phyloP scores from a whole-genome alignment of 495 filamentous ascomycete genomes.

The Xylaria castorea region DNA sequence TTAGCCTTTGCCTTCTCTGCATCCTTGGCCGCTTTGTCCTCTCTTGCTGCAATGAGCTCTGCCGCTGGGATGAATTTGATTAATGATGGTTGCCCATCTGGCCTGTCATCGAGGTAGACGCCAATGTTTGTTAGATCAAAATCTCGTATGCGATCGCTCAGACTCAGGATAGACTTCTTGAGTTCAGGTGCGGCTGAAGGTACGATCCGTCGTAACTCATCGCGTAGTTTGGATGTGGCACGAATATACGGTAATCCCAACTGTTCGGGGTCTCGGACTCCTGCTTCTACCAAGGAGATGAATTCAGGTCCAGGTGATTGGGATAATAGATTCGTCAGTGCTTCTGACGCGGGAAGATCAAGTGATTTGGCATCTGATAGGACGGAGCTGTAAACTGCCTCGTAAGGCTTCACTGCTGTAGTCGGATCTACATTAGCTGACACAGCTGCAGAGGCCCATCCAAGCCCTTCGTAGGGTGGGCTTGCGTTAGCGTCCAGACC shows the following conservation, averaged over 20 bases:
- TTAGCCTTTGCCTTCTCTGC: constrained; percentile 64
- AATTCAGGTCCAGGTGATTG: constrained; percentile 52
- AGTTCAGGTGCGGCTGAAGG: constrained; percentile 56
- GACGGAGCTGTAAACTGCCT: constrained; percentile 46
- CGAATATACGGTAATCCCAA: constrained; percentile 69
- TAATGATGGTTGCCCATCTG: constrained; percentile 68
- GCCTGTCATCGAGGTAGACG: constrained; percentile 86
- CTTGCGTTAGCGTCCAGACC: constrained; percentile 77
- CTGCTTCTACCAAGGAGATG: constrained; percentile 44
- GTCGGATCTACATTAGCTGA: constrained; percentile 52
- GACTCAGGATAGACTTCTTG: constrained; percentile 66
- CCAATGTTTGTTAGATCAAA: constrained; percentile 77
- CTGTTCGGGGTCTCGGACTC: constrained; percentile 53
- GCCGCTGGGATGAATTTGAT: constrained; percentile 79
- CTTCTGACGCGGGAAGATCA: constrained; percentile 35
- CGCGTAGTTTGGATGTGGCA: constrained; percentile 69
- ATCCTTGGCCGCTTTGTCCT: constrained; percentile 67
- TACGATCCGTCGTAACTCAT: constrained; percentile 68
- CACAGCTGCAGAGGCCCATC: constrained; percentile 79
- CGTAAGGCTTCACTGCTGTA: constrained; percentile 54
- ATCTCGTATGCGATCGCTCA: constrained; percentile 84
- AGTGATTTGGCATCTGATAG: constrained; percentile 48
- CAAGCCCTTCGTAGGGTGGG: constrained; percentile 67
- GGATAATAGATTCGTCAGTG: constrained; percentile 45
- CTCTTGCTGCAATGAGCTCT: constrained; percentile 73